Conservation (phyloP, 495 filamentous ascomycete species). For the Amphirosellinia nigrospora region DNA sequence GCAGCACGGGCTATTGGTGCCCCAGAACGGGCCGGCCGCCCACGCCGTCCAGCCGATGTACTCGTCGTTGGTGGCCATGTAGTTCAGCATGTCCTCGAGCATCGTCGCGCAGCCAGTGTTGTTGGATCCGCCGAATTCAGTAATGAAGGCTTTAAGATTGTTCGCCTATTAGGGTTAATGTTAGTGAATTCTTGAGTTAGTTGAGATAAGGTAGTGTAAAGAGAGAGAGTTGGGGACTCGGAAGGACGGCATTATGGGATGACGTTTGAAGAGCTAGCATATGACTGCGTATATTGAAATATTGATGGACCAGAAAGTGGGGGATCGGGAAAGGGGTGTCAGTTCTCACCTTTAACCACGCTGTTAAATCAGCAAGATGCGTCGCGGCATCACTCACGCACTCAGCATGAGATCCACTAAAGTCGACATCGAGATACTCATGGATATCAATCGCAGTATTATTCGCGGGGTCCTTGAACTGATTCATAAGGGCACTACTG, state of each 20-base stretch:
- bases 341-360: conserved; percentile 49
- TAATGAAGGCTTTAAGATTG: conserved; percentile 59
- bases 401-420: conserved; percentile 48
- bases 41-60: conserved; percentile 63
- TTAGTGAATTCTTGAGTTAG: conserved; percentile 8
- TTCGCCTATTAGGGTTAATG: conserved; percentile 32
- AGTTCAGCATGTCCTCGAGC: conserved; percentile 53
- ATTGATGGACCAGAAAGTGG: too few relatives aligned
- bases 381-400: conserved; percentile 47
- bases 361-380: conserved; percentile 51
- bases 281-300: neutral
- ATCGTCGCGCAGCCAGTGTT: conserved; percentile 53
- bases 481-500: conserved; percentile 48
- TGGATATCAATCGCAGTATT: conserved; percentile 61
- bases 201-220: neutral
- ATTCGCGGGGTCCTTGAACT: conserved; percentile 52
- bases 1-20: conserved; percentile 54
- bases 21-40: conserved; percentile 61
- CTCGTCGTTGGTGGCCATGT: conserved; percentile 55
- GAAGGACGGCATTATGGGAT: neutral
- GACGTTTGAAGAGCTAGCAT: neutral
- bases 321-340: neutral
- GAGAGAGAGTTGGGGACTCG: neutral
- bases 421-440: conserved; percentile 60
- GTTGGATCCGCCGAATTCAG: conserved; percentile 58